Conservation (phyloP, 2,329 filamentous ascomycete species). For the Aspergillus niger region DNA sequence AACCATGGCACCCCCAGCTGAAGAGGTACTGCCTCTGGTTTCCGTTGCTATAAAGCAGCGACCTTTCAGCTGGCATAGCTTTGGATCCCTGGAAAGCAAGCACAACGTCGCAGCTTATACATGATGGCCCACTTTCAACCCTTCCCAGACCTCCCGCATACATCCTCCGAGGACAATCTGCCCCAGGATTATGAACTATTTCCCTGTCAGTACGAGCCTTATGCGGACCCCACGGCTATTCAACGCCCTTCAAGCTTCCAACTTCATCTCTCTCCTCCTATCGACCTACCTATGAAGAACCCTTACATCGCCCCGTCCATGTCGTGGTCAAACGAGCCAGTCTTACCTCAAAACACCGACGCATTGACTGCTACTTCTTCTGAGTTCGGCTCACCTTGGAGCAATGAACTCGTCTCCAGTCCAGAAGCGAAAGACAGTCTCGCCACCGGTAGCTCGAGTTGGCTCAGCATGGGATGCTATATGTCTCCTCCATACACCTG, state of each 20-base stretch:
- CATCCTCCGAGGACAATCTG: neutral
- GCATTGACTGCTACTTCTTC: neutral
- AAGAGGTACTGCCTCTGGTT: conserved; percentile 14
- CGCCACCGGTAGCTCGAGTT: conserved; percentile 21
- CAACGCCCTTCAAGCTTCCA: conserved; percentile 2
- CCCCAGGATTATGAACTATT: conserved; percentile 10
- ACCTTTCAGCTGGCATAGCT: neutral
- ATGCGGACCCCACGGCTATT: conserved; percentile 4
- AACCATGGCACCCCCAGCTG: conserved; percentile 1
- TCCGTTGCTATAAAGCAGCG: conserved; percentile 6
- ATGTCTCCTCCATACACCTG: conserved; percentile 22
- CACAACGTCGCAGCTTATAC: neutral
- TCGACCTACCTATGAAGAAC: neutral
- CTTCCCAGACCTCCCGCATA: conserved; percentile 4
- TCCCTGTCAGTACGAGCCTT: conserved; percentile 5
- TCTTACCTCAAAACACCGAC: neutral
- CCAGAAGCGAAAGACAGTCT: conserved; percentile 29
- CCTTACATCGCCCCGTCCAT: neutral
- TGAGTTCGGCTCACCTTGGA: conserved; percentile 21
- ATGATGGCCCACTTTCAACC: conserved; percentile 7
- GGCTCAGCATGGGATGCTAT: conserved; percentile 21
- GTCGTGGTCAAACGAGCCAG: neutral
- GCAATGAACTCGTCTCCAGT: conserved; percentile 24
- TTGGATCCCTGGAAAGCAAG: neutral
- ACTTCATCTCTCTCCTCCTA: neutral